phyloP scores from a whole-genome alignment of 148 eudicot species.

The Mesembryanthemum crystallinum region DNA sequence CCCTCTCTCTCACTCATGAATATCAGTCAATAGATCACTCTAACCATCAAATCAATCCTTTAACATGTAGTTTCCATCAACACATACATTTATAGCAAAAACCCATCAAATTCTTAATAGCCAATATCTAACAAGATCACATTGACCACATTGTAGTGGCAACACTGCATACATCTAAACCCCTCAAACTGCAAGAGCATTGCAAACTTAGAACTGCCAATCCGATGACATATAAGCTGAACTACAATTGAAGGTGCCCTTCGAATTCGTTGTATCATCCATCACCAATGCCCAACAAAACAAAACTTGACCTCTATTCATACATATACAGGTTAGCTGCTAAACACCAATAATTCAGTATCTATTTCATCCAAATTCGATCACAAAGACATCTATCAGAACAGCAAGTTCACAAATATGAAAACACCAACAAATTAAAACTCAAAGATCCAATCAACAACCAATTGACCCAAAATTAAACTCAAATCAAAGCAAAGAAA shows the following conservation, averaged over 20 bases:
- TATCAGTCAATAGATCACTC: background rate
- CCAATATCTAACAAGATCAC: background rate
- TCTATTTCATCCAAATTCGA: too few species aligned
- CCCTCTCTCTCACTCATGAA: background rate
- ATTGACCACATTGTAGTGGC: background rate
- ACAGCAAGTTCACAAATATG: background rate
- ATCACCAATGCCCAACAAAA: background rate
- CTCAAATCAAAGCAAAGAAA: background rate
- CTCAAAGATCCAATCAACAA: conserved; percentile 23
- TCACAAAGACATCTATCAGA: background rate
- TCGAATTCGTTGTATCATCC: background rate
- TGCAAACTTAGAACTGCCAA: too few species aligned
- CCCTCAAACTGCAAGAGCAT: background rate
- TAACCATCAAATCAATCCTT: background rate
- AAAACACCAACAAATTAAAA: background rate
- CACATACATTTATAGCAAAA: background rate
- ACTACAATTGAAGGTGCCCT: too few species aligned
- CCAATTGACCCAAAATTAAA: conserved; percentile 1
- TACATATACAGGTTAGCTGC: background rate
- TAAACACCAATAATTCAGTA: background rate
- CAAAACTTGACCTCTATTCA: background rate
- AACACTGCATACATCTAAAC: background rate
- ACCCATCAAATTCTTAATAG: background rate
- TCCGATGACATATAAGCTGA: too few species aligned
- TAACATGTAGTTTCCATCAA: too few species aligned